Percentiles rank a stretch among this genome's conserved stretches.
Evolutionary conservation across 176 grass and related monocot species (phyloP).

Genomic region (Raddia distichophylla): DNA sequence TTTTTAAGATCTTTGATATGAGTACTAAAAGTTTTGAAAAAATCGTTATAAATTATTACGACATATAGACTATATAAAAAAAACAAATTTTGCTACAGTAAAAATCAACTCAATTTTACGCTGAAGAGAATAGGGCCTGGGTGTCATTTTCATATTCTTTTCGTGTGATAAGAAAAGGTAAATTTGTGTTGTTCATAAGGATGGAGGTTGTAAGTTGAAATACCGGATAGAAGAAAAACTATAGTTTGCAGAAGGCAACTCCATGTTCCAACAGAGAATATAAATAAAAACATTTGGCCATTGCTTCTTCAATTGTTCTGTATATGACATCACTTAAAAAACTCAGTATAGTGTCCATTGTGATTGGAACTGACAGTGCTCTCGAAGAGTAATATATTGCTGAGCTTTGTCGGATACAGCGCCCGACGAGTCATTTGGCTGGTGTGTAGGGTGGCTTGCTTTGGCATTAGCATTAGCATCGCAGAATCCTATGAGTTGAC

Average conservation of each 20-base stretch:
- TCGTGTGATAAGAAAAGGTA: conserved; percentile 37
- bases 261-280: conserved; percentile 13
- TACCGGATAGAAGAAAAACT: conserved; percentile 25
- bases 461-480: neutral
- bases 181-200: conserved; percentile 45
- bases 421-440: neutral
- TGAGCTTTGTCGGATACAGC: conserved; percentile 30
- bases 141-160: conserved; percentile 40
- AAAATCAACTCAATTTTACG: too few species aligned
- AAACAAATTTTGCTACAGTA: too few species aligned
- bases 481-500: conserved; percentile 43
- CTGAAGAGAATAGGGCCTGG: neutral
- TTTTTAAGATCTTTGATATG: too few species aligned
- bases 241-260: conserved; percentile 27
- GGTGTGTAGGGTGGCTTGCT: neutral
- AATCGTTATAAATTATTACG: too few species aligned
- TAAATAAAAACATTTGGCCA: conserved; percentile 39
- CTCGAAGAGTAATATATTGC: neutral
- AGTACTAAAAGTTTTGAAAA: too few species aligned
- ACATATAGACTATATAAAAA: too few species aligned
- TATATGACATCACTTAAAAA: neutral
- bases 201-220: conserved; percentile 31
- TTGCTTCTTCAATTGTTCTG: neutral
- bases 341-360: neutral
- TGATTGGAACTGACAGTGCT: conserved; percentile 32